Conservation (phyloP, 164 flowering plant genomes). For the Buxus sempervirens region DNA sequence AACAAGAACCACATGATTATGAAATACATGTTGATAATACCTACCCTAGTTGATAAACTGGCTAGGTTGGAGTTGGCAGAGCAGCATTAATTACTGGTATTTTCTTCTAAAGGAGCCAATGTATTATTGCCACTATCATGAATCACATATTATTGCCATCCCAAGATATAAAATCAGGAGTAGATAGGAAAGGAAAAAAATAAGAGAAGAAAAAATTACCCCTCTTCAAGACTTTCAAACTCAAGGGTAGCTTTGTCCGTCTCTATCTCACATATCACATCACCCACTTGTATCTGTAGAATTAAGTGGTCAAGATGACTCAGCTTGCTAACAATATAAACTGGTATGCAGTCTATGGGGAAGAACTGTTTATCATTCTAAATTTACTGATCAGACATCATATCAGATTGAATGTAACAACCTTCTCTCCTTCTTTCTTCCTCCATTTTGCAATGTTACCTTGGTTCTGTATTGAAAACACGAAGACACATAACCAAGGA, state of each 20-base stretch:
- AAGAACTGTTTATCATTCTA: background rate
- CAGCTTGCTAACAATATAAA: background rate
- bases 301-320: constrained; percentile 17
- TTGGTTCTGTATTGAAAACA: constrained; percentile 55
- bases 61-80: too few species aligned
- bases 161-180: constrained; percentile 5
- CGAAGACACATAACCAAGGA: constrained; percentile 10
- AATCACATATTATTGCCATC: background rate
- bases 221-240: constrained; percentile 91
- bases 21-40: background rate
- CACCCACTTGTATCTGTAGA: constrained; percentile 87
- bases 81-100: too few species aligned
- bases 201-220: constrained; percentile 48
- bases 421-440: constrained; percentile 94
- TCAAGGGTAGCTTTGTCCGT: constrained; percentile 97
- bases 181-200: too few species aligned
- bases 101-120: too few species aligned
- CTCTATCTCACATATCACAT: constrained; percentile 90
- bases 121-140: background rate
- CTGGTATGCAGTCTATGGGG: background rate
- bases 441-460: constrained; percentile 91
- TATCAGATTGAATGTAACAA: constrained; percentile 18
- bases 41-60: too few species aligned
- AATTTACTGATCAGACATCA: background rate
- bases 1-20: background rate